Evolutionary conservation across 1,284 basidiomycete genomes (phyloP).

Genomic region (Rhodotorula sp.): DNA sequence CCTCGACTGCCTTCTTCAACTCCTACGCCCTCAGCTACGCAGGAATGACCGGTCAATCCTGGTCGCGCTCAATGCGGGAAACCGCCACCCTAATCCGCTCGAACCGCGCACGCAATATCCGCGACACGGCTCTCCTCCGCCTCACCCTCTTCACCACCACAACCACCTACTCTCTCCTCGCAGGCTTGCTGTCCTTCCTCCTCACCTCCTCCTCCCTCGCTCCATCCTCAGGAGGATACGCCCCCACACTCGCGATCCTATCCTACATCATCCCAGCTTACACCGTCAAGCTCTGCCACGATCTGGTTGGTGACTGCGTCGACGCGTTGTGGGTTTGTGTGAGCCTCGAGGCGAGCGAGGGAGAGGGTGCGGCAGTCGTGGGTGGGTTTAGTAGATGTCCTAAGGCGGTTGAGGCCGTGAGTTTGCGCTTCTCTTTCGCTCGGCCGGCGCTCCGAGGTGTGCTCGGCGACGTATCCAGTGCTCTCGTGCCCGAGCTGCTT

Average conservation of each 20-base stretch:
- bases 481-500: no score
- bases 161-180: constrained; percentile 63
- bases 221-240: background rate
- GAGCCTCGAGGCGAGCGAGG: background rate
- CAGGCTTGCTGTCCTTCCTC: constrained; percentile 42
- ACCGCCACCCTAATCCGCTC: constrained; percentile 15
- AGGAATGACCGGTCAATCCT: constrained; percentile 32
- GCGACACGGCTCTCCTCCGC: constrained; percentile 54
- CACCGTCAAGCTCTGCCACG: constrained; percentile 28
- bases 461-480: no score
- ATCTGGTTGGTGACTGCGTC: constrained; percentile 26
- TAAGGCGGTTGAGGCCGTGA: constrained; percentile 33
- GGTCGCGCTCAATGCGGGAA: constrained; percentile 2
- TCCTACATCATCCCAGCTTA: constrained; percentile 31
- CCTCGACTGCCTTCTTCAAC: constrained; percentile 27
- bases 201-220: constrained; percentile 44
- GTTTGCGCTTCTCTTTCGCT: background rate
- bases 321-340: constrained; percentile 28
- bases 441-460: no score
- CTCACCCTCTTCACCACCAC: constrained; percentile 69
- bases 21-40: constrained; percentile 23
- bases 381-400: constrained; percentile 1
- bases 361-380: background rate
- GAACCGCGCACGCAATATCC: constrained; percentile 39
- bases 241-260: constrained; percentile 24